Base-by-base conservation (phyloP, 208 protist species). In the Leishmania amazonensis region DNA sequence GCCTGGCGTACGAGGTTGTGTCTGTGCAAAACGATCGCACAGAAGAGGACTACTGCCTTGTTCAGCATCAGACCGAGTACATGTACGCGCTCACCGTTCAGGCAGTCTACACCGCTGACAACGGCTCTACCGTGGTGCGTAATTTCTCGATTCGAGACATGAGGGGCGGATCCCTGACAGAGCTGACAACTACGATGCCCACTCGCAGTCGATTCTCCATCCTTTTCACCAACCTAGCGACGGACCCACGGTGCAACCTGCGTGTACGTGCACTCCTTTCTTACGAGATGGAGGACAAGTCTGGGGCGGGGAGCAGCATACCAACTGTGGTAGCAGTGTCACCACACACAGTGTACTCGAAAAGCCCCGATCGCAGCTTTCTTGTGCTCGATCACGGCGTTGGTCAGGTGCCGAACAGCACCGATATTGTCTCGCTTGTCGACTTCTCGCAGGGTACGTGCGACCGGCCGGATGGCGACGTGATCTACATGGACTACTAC, bases 51-150 rank as follows among this genome's bases (percentile, higher is more conserved):
- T 83, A 93, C 70, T 96, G 93, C 79, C 49, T 78, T 5, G 80
- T 95, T 31, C 45, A 54, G 28, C 90, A 94, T 76, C 91, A 95
- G 76, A 94, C 93, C 13, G 88, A 95, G 53, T 96, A 94, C 74
- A 67, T 80, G 2, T 91, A 92, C 76, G 58, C 74, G 7, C 79
- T 96, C 71, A 67, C 81, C 28, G 17, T 96, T 19, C 80, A 88
- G 1, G 91, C 88, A 9, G 80, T 49, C 49, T 88, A 91, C 81
- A 81, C 35, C 9, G 76, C 89, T 53, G 71, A 78, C 31, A 54
- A 68, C 19, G 83, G 83, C 42, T 42, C 68, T 40, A 15, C 3
- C 28, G 65, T 88, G 17, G 83, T 53, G 2, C 83, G 83, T 19
- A 80, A 89, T 51, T 96, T 85, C 81, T 84, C 89, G 65, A 88